Conservation (phyloP, 768 basidiomycete genomes). For the Amanita phalloides region DNA sequence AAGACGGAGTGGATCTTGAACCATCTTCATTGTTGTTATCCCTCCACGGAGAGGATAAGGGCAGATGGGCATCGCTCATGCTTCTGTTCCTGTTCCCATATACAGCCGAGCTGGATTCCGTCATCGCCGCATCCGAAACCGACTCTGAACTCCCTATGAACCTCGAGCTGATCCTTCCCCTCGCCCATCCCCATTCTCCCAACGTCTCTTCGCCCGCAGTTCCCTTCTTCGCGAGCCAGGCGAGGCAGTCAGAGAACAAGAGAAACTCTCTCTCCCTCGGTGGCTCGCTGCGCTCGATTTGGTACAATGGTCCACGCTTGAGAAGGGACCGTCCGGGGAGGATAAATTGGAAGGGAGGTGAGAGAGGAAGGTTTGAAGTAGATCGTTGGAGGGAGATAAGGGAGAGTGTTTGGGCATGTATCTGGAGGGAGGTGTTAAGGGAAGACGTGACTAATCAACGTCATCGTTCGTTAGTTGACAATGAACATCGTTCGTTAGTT, state of each 20-base stretch:
- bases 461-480: background rate
- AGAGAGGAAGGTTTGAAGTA: constrained; percentile 51
- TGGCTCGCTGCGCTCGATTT: constrained; percentile 39
- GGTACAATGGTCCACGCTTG: constrained; percentile 52
- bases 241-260: constrained; percentile 71
- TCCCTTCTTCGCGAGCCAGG: constrained; percentile 53
- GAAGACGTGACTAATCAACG: constrained; percentile 52
- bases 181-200: constrained; percentile 1
- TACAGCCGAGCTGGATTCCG: background rate
- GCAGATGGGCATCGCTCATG: constrained; percentile 1
- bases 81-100: constrained; percentile 2
- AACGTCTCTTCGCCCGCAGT: constrained; percentile 19
- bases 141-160: too few relatives aligned
- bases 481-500: background rate
- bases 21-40: background rate
- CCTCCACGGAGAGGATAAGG: background rate
- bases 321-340: constrained; percentile 72
- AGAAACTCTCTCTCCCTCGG: constrained; percentile 61
- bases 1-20: background rate
- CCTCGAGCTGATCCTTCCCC: background rate
- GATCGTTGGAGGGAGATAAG: constrained; percentile 72
- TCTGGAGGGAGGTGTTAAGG: constrained; percentile 69
- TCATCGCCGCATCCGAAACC: too few relatives aligned
- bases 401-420: constrained; percentile 65
- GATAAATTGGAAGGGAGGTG: constrained; percentile 55